Conservation (phyloP, 768 basidiomycete species). For the Mycena polygramma region DNA sequence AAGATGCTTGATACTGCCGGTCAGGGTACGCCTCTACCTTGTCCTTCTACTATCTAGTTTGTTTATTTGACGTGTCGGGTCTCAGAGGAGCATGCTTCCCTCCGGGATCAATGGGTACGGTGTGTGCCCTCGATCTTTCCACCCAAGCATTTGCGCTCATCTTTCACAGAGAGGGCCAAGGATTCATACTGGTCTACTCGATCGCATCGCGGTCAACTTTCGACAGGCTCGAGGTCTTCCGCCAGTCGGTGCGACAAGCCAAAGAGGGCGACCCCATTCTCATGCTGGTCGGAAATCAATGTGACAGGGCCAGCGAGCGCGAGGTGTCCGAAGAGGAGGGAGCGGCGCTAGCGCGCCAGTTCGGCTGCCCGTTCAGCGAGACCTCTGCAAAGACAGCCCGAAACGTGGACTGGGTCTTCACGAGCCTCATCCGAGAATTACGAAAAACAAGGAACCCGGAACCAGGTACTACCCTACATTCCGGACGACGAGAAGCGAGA, state of each 20-base stretch:
- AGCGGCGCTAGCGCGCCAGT: constrained; percentile 79
- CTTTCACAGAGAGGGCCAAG: constrained; percentile 86
- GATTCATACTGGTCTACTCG: constrained; percentile 96
- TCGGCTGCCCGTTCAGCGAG: constrained; percentile 95
- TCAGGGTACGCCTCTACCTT: constrained; percentile 74
- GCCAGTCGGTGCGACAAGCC: constrained; percentile 90
- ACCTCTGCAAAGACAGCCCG: constrained; percentile 96
- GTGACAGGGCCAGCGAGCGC: constrained; percentile 90
- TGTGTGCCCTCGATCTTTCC: constrained; percentile 55
- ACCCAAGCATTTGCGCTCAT: constrained; percentile 16
- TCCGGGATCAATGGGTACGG: constrained; percentile 99
- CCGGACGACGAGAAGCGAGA: constrained; percentile 58
- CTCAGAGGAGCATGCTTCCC: constrained; percentile 95
- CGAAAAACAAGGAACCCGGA: constrained; percentile 78
- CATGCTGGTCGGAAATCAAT: constrained; percentile 97
- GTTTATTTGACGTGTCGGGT: constrained; percentile 39
- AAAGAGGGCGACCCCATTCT: constrained; percentile 89
- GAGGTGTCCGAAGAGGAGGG: constrained; percentile 96
- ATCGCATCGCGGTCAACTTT: constrained; percentile 95
- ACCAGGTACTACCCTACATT: constrained; percentile 52
- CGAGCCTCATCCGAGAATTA: constrained; percentile 85
- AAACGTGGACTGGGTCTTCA: constrained; percentile 94
- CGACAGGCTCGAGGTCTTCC: constrained; percentile 89
- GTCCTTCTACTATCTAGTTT: constrained; percentile 17
- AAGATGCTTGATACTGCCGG: constrained; percentile 98